Conservation (phyloP, 805 yeast genomes). For the Ogataea pini region DNA sequence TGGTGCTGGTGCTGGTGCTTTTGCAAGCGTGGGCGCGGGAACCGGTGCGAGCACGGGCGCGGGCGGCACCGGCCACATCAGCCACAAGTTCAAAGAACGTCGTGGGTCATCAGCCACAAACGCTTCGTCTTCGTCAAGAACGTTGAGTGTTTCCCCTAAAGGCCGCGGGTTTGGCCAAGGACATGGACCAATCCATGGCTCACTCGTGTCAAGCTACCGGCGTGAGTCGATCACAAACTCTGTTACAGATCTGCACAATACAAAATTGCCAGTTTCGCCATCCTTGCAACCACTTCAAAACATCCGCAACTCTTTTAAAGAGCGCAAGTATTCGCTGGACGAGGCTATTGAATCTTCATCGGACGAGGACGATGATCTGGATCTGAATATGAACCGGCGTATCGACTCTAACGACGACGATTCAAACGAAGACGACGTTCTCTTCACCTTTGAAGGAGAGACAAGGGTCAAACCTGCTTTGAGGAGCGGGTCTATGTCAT, state of each 20-base stretch:
- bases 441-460: conserved; percentile 32
- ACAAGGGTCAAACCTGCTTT: conserved; percentile 15
- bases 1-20: background rate
- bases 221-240: conserved; percentile 55
- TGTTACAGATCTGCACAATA: conserved; percentile 44
- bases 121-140: background rate
- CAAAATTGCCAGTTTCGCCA: conserved; percentile 46
- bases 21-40: background rate
- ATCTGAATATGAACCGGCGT: conserved; percentile 30
- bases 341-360: conserved; percentile 42
- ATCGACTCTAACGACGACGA: conserved; percentile 39
- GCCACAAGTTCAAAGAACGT: conserved; percentile 14
- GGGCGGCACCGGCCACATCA: background rate
- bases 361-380: conserved; percentile 37
- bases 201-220: conserved; percentile 29
- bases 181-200: background rate
- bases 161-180: conserved; percentile 4
- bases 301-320: conserved; percentile 32
- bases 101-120: conserved; percentile 12
- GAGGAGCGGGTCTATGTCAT: conserved; percentile 26
- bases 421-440: conserved; percentile 29
- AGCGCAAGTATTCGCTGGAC: conserved; percentile 35
- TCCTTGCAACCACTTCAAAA: conserved; percentile 31
- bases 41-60: background rate
- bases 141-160: conserved; percentile 26